Conservation (phyloP, 768 basidiomycete species). For the Candolleomyces efflorescens region DNA sequence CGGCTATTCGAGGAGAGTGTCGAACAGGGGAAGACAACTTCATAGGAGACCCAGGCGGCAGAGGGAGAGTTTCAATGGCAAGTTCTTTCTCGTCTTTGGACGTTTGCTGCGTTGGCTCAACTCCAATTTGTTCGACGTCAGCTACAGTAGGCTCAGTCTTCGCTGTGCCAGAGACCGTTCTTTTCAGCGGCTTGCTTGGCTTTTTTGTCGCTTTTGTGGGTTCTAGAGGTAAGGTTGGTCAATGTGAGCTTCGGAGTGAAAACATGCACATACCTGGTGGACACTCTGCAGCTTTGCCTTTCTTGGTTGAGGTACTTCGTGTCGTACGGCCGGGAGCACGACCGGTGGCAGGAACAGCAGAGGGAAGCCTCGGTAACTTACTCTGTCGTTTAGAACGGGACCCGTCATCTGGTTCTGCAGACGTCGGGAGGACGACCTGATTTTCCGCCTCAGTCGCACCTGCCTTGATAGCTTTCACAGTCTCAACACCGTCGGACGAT, state of each 20-base stretch:
- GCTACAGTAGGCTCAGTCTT: background rate
- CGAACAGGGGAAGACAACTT: constrained; percentile 4
- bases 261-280: constrained; percentile 23
- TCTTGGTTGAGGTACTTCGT: constrained; percentile 16
- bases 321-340: constrained; percentile 22
- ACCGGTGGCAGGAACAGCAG: constrained; percentile 12
- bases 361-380: constrained; percentile 19
- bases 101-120: background rate
- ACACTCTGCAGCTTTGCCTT: constrained; percentile 25
- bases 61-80: too few relatives aligned
- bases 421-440: too few relatives aligned
- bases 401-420: background rate
- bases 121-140: background rate
- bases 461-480: too few relatives aligned
- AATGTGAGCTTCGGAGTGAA: too few relatives aligned
- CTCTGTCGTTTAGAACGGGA: constrained; percentile 2
- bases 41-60: constrained; percentile 4
- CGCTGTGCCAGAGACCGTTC: too few relatives aligned
- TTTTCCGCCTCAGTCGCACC: too few relatives aligned
- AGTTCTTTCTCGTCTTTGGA: background rate
- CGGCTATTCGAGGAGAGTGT: background rate
- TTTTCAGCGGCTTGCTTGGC: background rate
- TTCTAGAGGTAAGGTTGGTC: too few relatives aligned
- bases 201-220: background rate
- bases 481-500: too few relatives aligned